phyloP scores from a whole-genome alignment of 2,329 filamentous ascomycete genomes.

The Aspergillus ustus region DNA sequence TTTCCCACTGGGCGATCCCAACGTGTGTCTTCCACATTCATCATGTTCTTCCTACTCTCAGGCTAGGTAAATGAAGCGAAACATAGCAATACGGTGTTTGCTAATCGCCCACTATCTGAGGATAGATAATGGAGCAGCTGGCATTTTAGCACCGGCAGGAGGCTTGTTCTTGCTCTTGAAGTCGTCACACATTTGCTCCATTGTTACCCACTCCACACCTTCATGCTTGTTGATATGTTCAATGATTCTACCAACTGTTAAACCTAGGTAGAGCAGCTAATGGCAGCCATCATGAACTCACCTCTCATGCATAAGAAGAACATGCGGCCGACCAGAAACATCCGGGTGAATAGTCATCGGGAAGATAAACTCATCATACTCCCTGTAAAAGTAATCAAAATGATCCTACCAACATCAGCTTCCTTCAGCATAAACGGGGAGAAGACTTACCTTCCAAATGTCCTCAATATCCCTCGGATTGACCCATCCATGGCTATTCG shows the following conservation, averaged over 20 bases:
- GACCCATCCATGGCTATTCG: slow-evolving; percentile 63
- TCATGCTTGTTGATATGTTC: slow-evolving; percentile 69
- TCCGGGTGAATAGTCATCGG: slow-evolving; percentile 79
- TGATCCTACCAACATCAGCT: slow-evolving; percentile 59
- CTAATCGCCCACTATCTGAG: slow-evolving; percentile 7
- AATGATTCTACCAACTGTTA: slow-evolving; percentile 54
- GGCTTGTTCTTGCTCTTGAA: slow-evolving; percentile 60
- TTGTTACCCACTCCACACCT: slow-evolving; percentile 54
- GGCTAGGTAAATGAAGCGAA: background rate
- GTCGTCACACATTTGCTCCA: slow-evolving; percentile 73
- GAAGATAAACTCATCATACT: slow-evolving; percentile 78
- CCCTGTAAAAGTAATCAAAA: slow-evolving; percentile 72
- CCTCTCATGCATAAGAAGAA: slow-evolving; percentile 74
- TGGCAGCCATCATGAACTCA: slow-evolving; percentile 35
- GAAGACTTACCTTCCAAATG: slow-evolving; percentile 53
- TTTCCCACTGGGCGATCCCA: background rate
- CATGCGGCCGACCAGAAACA: slow-evolving; percentile 72
- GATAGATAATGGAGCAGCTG: slow-evolving; percentile 21
- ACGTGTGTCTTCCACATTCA: background rate
- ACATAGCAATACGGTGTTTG: background rate
- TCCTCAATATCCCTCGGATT: slow-evolving; percentile 62
- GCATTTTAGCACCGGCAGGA: slow-evolving; percentile 32
- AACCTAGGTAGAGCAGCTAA: background rate
- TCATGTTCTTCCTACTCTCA: background rate
- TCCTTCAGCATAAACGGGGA: background rate